These are phyloP conservation scores for Strobilomyces confusus DNA, from an alignment of 768 basidiomycete species.

Conservation along the genomic window DNA sequence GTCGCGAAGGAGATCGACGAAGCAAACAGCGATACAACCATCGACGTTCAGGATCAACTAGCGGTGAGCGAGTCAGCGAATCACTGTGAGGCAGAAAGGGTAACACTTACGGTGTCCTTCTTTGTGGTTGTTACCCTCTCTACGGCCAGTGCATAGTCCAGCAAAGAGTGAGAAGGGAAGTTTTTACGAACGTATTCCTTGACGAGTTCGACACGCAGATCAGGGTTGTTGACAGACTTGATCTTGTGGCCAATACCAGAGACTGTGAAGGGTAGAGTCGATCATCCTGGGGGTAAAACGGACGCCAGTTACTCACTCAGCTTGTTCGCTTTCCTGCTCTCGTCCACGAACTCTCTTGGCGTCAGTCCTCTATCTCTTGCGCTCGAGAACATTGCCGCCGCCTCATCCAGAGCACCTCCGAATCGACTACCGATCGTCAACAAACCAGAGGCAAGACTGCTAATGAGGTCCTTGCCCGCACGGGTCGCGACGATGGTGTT, in stretches of 20 bases:
- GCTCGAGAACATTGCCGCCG: conserved; percentile 90
- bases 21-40: conserved; percentile 93
- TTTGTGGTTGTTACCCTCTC: conserved; percentile 97
- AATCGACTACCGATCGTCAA: conserved; percentile 98
- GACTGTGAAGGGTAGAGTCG: conserved; percentile 48
- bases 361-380: conserved; percentile 90
- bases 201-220: conserved; percentile 87
- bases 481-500: conserved; percentile 99
- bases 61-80: neutral
- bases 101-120: conserved; percentile 76
- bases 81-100: neutral
- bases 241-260: conserved; percentile 99
- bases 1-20: conserved; percentile 91
- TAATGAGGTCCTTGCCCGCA: conserved; percentile 99
- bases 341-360: conserved; percentile 97
- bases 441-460: conserved; percentile 91
- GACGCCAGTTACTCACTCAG: conserved; percentile 57
- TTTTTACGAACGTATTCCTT: conserved; percentile 94
- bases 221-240: conserved; percentile 97
- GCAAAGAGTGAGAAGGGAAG: conserved; percentile 91
- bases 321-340: conserved; percentile 89
- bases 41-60: conserved; percentile 95
- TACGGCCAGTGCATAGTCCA: conserved; percentile 94
- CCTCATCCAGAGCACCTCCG: conserved; percentile 98
- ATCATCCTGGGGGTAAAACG: conserved; percentile 1